Evolutionary conservation across 2,329 filamentous ascomycete genomes (phyloP).

Genomic region (Lasiodiplodia citricola): DNA sequence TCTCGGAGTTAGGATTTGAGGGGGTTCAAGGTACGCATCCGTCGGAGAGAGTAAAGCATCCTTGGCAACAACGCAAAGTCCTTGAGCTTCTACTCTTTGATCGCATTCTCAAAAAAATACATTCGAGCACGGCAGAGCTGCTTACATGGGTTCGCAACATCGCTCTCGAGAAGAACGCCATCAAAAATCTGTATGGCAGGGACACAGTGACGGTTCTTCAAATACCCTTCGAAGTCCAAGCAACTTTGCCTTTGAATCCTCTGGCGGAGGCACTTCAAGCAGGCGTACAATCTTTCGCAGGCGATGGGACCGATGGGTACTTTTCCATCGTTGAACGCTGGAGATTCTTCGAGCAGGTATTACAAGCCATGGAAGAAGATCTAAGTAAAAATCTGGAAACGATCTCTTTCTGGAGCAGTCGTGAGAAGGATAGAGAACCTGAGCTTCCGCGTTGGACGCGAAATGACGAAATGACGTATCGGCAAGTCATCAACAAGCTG

Average conservation of each 20-base stretch:
- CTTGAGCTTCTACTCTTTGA: slow-evolving; percentile 37
- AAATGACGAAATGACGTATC: slow-evolving; percentile 40
- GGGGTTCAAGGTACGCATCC: accelerated
- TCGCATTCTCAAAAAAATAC: slow-evolving; percentile 29
- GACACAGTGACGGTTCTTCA: too few species aligned
- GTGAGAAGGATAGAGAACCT: slow-evolving; percentile 35
- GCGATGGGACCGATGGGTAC: slow-evolving; percentile 12
- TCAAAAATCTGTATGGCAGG: too few species aligned
- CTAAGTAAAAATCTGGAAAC: slow-evolving; percentile 29
- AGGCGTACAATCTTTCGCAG: neutral
- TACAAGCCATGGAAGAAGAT: slow-evolving; percentile 32
- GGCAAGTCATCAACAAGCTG: slow-evolving; percentile 30
- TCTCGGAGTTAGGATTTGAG: too few species aligned
- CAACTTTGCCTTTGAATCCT: neutral
- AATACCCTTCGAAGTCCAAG: neutral
- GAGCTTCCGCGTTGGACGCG: slow-evolving; percentile 41
- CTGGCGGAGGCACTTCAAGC: slow-evolving; percentile 21
- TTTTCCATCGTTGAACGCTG: slow-evolving; percentile 23
- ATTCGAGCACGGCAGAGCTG: neutral
- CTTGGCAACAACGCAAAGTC: slow-evolving; percentile 38
- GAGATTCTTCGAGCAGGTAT: slow-evolving; percentile 29
- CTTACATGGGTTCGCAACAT: neutral
- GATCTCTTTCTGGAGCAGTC: slow-evolving; percentile 34
- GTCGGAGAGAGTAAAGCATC: neutral
- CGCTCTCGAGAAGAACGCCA: too few species aligned